Evolutionary conservation across 352 stramenopile species (phyloP).

Genomic region (Blastocystis sp.): DNA sequence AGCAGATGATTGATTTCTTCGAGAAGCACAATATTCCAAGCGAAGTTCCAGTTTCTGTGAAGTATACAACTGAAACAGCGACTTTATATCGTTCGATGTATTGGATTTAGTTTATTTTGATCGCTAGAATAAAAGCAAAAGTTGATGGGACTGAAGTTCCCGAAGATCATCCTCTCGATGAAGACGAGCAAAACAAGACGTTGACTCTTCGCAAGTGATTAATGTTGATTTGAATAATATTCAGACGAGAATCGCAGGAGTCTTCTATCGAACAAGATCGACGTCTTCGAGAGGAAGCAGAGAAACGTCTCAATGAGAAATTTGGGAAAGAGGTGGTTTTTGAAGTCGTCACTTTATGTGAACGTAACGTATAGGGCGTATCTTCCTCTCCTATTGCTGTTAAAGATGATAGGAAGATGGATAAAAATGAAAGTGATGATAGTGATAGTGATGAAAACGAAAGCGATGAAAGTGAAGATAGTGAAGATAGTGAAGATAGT

Average conservation of each 20-base stretch:
- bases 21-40: constrained; percentile 72
- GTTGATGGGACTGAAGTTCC: constrained; percentile 27
- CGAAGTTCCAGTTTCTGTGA: constrained; percentile 75
- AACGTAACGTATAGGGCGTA: not conserved
- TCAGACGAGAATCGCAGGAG: constrained; percentile 13
- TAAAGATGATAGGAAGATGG: too few species aligned
- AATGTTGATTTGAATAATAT: not conserved
- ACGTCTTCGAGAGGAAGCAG: constrained; percentile 7
- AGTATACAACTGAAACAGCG: constrained; percentile 81
- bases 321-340: not conserved
- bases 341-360: not conserved
- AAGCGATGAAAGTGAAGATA: not conserved
- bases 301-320: not conserved
- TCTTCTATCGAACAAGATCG: constrained; percentile 7
- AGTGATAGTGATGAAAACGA: too few species aligned
- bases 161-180: not conserved
- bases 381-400: not conserved
- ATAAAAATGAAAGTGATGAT: too few species aligned
- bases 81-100: constrained; percentile 70
- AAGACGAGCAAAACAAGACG: constrained; percentile 7
- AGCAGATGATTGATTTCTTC: constrained; percentile 83
- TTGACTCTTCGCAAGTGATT: not conserved
- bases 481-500: too few species aligned
- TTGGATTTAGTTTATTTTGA: not conserved
- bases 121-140: not conserved